Base-by-base conservation (phyloP, 306 rosid genomes). In the Trifolium pratense region DNA sequence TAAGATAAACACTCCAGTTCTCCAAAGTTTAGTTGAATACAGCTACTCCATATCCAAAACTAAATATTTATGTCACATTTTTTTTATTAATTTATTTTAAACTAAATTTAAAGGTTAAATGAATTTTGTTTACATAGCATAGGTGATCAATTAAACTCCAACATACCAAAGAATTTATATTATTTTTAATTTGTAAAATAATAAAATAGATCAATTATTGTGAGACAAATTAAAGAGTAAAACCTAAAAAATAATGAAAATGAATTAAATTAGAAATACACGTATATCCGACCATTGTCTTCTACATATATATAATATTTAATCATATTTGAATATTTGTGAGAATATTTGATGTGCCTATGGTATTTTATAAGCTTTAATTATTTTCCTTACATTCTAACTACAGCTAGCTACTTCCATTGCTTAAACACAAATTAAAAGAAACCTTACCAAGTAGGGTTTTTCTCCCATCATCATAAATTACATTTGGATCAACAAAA, bases 221-320 rank as follows among this genome's bases (percentile, higher is more conserved):
- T 34, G 39, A 29, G 32, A 29, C 32, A 29, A 29, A n/a, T n/a
- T n/a, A n/a, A 29, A 0, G 32, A 29, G 15, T 40, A 43, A 43
- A 15, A 43, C 15, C 16, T 43, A 43, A 43, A 43, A 13, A 43
- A 43, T 43, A 56, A 59, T 29, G 39, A 26, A 26, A 26, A 26
- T 26, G 1, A 59, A 59, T 59, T 29, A 15, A 63, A 29, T 13
- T 10, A 57, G 20, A 31, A 40, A 62, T 42, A 20, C 13, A 61
- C 21, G 3, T 65, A 74, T 3, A 70, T 77, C 92, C 92, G 92
- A 91, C 97, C 86, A 73, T 84, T 78, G 97, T 91, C 94, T 85
- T 79, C 83, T 79, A 40, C 78, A 49, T 74, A 74, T 37, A 73
- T 65, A 80, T 65, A 58, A 49, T 80, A 74, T 58, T 68, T 37